Conservation (phyloP, 2,329 filamentous ascomycete species). For the Claviceps sp. region DNA sequence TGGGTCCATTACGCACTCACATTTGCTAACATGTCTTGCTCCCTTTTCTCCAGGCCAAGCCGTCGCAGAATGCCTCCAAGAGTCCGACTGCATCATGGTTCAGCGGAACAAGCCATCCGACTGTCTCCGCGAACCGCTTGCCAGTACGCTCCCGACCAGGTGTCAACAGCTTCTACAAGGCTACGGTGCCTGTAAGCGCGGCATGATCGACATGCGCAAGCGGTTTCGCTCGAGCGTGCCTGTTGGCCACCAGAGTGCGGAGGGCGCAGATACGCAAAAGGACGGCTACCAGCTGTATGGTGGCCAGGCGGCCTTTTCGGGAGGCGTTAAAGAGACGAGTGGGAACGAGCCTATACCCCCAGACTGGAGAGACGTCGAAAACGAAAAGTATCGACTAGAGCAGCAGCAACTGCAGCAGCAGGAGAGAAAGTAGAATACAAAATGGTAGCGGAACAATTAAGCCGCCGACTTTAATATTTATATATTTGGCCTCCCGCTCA, state of each 20-base stretch:
- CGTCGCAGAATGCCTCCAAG: slow-evolving; percentile 85
- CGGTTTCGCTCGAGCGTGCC: slow-evolving; percentile 91
- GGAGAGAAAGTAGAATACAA: background rate
- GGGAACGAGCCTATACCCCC: slow-evolving; percentile 49
- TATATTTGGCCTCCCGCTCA: no score
- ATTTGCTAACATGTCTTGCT: background rate
- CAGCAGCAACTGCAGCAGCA: slow-evolving; percentile 17
- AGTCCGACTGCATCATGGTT: slow-evolving; percentile 93
- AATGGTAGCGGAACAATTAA: background rate
- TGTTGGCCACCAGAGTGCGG: slow-evolving; percentile 49
- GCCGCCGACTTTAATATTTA: background rate
- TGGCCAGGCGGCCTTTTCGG: slow-evolving; percentile 56
- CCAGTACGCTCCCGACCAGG: slow-evolving; percentile 67
- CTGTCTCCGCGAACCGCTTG: slow-evolving; percentile 72
- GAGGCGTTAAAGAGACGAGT: slow-evolving; percentile 49
- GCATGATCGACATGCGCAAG: slow-evolving; percentile 97
- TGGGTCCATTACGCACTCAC: background rate
- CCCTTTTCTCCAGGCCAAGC: slow-evolving; percentile 54
- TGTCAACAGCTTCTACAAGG: slow-evolving; percentile 91
- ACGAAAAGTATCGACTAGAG: slow-evolving; percentile 39
- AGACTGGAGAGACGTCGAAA: slow-evolving; percentile 54
- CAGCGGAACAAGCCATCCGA: slow-evolving; percentile 76
- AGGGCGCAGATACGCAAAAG: slow-evolving; percentile 38
- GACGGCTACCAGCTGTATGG: slow-evolving; percentile 62
- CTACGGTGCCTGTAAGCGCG: slow-evolving; percentile 89